Percentiles rank a stretch among this genome's conserved stretches.
phyloP scores from a whole-genome alignment of 768 basidiomycete genomes.

The Trametes meyenii region DNA sequence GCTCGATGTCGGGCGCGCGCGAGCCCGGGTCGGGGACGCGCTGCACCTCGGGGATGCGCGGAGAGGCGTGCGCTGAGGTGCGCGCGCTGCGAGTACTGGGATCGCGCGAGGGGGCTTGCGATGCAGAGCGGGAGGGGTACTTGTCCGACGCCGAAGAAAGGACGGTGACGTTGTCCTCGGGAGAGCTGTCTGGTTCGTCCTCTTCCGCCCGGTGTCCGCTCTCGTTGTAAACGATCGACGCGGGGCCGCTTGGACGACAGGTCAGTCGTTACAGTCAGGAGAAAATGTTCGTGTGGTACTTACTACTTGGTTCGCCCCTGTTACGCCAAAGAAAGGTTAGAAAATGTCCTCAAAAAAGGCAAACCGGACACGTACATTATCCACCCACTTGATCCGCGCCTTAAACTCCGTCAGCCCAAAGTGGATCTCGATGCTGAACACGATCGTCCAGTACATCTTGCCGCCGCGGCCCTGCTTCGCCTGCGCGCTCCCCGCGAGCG shows the following conservation, averaged over 20 bases:
- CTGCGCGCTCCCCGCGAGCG: conserved; percentile 69
- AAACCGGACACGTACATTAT: conserved; percentile 54
- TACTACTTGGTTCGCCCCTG: conserved; percentile 77
- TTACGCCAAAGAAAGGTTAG: conserved; percentile 4
- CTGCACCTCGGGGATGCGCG: conserved; percentile 22
- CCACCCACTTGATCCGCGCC: conserved; percentile 81
- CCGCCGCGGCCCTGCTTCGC: conserved; percentile 65
- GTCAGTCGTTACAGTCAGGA: conserved; percentile 6
- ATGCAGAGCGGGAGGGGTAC: conserved; percentile 51
- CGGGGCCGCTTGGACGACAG: conserved; percentile 59
- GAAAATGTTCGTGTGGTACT: conserved; percentile 30
- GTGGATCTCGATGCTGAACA: conserved; percentile 83
- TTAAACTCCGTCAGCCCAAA: conserved; percentile 83
- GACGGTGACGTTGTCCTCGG: conserved; percentile 60
- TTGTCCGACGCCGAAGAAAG: conserved; percentile 43
- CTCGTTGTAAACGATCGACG: conserved; percentile 82
- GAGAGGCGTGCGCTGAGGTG: conserved; percentile 34
- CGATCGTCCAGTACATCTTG: conserved; percentile 81
- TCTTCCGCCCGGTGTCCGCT: conserved; percentile 74
- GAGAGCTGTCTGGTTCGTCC: conserved; percentile 65
- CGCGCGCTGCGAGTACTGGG: conserved; percentile 32
- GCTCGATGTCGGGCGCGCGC: conserved; percentile 19
- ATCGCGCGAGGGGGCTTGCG: conserved; percentile 57
- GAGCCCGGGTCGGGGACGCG: conserved; percentile 9
- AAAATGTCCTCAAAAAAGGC: background rate